phyloP scores from a whole-genome alignment of 176 grass and related monocot genomes.

The Carex scoparia region DNA sequence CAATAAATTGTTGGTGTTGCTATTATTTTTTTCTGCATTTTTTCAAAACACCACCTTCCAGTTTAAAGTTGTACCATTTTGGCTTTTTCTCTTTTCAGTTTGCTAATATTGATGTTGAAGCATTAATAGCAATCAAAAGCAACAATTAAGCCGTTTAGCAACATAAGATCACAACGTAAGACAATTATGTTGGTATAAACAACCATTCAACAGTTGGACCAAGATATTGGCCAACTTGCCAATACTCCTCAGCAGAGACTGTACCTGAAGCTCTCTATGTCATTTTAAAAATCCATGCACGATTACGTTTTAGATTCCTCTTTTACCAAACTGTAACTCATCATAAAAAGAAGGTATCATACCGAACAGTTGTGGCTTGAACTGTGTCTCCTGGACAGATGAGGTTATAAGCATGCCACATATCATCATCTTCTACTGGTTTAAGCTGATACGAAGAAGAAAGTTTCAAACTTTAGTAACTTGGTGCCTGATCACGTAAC shows the following conservation, averaged over 20 bases:
- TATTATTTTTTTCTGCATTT: background rate
- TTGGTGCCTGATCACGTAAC: background rate
- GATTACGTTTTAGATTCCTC: no score
- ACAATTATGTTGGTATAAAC: background rate
- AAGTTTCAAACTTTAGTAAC: background rate
- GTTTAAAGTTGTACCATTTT: background rate
- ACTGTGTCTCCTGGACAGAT: conserved; percentile 59
- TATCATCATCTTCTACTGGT: conserved; percentile 86
- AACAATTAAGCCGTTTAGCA: background rate
- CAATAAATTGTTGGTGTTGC: background rate
- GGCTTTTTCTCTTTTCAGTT: background rate
- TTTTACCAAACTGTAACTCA: background rate
- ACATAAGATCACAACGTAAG: background rate
- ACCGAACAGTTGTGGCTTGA: conserved; percentile 70
- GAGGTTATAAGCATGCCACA: conserved; percentile 93
- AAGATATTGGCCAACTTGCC: background rate
- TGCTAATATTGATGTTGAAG: background rate
- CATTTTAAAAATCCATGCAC: background rate
- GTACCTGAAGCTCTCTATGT: background rate
- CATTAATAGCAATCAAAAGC: background rate
- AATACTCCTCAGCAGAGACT: background rate
- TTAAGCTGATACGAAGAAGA: conserved; percentile 35
- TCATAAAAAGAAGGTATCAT: background rate
- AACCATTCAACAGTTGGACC: background rate
- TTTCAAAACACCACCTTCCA: background rate